A percentile compares a stretch with the other conserved stretches of the same genome.
These are phyloP conservation scores for Elsinoe arachidis DNA, from an alignment of 2,329 filamentous ascomycete species.

Conservation along the genomic window DNA sequence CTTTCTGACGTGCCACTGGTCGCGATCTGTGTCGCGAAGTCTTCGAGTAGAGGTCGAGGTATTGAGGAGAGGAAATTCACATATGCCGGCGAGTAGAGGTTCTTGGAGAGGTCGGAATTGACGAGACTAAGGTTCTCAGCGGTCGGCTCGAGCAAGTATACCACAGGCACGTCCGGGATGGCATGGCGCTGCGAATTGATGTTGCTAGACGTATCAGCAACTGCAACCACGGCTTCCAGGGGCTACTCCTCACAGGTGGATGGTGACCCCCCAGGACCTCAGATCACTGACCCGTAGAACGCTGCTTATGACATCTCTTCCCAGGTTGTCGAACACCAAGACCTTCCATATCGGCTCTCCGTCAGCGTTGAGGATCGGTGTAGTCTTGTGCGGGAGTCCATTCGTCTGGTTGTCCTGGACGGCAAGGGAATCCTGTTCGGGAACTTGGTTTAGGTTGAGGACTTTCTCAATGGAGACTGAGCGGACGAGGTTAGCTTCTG, in stretches of 20 bases:
- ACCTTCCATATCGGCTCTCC: constrained; percentile 97
- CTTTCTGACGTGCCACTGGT: constrained; percentile 76
- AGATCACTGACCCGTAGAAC: constrained; percentile 90
- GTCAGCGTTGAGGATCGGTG: constrained; percentile 75
- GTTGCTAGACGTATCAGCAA: constrained; percentile 46
- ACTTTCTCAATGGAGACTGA: constrained; percentile 88
- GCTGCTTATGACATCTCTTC: constrained; percentile 92
- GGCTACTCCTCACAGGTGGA: constrained; percentile 63
- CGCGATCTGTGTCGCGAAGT: constrained; percentile 85
- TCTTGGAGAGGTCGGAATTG: constrained; percentile 74
- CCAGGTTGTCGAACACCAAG: constrained; percentile 84
- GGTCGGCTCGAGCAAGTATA: constrained; percentile 92
- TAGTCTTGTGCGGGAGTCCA: constrained; percentile 57
- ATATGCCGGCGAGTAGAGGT: constrained; percentile 86
- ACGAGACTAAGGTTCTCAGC: constrained; percentile 71
- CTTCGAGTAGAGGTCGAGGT: constrained; percentile 80
- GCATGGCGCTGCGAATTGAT: constrained; percentile 73
- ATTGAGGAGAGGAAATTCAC: constrained; percentile 96
- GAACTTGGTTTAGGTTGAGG: constrained; percentile 79
- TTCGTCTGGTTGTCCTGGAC: constrained; percentile 55
- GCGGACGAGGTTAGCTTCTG: constrained; percentile 11
- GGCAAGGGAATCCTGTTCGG: constrained; percentile 45
- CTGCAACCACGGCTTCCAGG: background rate
- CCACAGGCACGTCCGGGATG: constrained; percentile 91
- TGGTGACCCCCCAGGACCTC: constrained; percentile 87